phyloP scores from a whole-genome alignment of 2,329 filamentous ascomycete genomes.

The Claviceps maximensis region DNA sequence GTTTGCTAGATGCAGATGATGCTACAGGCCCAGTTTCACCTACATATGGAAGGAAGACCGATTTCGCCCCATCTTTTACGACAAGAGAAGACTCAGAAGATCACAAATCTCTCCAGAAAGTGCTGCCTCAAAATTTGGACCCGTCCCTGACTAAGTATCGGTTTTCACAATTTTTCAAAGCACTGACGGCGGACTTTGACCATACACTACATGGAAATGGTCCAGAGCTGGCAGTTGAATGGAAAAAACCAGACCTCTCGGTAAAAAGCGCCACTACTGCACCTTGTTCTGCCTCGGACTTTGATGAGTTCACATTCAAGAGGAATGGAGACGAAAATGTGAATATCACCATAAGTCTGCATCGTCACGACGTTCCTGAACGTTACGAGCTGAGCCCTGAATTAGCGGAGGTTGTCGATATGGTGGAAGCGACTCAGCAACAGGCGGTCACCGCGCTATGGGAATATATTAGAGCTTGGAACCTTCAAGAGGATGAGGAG shows the following conservation, averaged over 20 bases:
- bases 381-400: conserved; percentile 67
- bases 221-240: conserved; percentile 54
- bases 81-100: neutral
- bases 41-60: neutral
- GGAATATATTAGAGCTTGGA: conserved; percentile 83
- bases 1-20: conserved; percentile 59
- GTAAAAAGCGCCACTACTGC: conserved; percentile 28
- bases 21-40: neutral
- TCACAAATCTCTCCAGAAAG: conserved; percentile 36
- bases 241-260: conserved; percentile 67
- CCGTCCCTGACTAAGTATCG: conserved; percentile 29
- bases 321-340: conserved; percentile 83
- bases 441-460: conserved; percentile 85
- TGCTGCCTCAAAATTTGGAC: conserved; percentile 13
- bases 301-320: conserved; percentile 86
- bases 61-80: too few species aligned
- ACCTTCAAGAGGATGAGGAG: conserved; percentile 87
- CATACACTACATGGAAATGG: conserved; percentile 43
- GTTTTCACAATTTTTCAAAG: conserved; percentile 71
- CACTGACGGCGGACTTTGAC: conserved; percentile 64
- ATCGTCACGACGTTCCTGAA: conserved; percentile 74
- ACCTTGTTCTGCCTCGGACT: conserved; percentile 53
- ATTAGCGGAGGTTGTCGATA: conserved; percentile 74
- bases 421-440: conserved; percentile 72
- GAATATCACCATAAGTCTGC: conserved; percentile 80